Base-by-base conservation (phyloP, 257 asterid genomes). In the Fraxinus excelsior region DNA sequence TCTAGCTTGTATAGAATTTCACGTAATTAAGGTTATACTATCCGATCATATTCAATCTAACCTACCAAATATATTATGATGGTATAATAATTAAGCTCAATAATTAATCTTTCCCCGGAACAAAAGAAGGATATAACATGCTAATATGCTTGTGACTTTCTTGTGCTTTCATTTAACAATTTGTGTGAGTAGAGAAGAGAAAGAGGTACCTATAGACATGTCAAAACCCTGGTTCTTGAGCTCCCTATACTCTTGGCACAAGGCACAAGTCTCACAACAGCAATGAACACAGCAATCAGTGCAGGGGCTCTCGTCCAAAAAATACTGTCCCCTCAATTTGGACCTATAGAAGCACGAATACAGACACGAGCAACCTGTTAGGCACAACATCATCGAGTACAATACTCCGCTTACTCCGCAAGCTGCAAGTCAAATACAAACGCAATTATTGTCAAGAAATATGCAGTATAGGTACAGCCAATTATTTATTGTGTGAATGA, bases 291-390 rank as follows among this genome's bases (percentile, higher is more conserved):
- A 81, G 34, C 81, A 78, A 81, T 81, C 85, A 3, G 76, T 14
- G 65, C 85, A 77, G 0, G 82, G 85, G 56, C 26, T 77, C 53
- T 81, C 82, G 7, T 72, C 72, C 79, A 81, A 42, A 9, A 81
- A 77, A 32, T 77, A 77, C 4, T 81, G 85, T 68, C 82, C 79
- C 49, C 82, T 81, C 53, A 81, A 19, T 73, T 77, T 81, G 2
- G 85, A 68, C 26, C 85, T 82, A 44, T 81, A 81, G 18, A 81
- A 81, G 56, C 85, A 76, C 6, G 84, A 81, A 70, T 81, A 81
- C 71, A 81, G 37, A 67, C 81, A 81, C 0, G 85, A 35, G 53
- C 85, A 78, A 3, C 85, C 82, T 25, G 74, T 73, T 35, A 73
- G 34, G 21, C 78, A 73, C 65, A 73, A 0, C 25, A 78, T 23